A percentile compares a stretch with the other conserved stretches of the same genome.
Evolutionary conservation across 495 filamentous ascomycete genomes (phyloP).

Genomic region (Daldinia grandis): DNA sequence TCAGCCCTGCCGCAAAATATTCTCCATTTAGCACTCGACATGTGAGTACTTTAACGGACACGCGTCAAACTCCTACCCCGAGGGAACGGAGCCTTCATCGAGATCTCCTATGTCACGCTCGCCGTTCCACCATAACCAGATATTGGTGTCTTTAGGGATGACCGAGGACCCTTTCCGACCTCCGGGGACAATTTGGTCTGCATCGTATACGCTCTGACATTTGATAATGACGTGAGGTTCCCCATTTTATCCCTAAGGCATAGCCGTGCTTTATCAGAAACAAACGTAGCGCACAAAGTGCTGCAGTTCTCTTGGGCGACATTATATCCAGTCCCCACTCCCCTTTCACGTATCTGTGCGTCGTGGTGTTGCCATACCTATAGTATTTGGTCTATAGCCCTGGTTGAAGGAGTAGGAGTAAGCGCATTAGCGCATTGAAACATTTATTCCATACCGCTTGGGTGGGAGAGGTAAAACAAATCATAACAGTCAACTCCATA

Average conservation of each 20-base stretch:
- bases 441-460: not conserved
- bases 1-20: constrained; percentile 13
- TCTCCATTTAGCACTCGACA: not conserved
- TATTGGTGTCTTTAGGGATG: not conserved
- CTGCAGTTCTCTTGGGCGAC: not conserved
- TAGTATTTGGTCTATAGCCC: not conserved
- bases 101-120: not conserved
- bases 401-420: not conserved
- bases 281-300: constrained; percentile 14
- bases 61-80: not conserved
- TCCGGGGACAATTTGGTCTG: not conserved
- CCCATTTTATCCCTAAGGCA: constrained; percentile 11
- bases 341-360: not conserved
- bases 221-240: not conserved
- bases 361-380: not conserved
- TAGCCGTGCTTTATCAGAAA: constrained; percentile 17
- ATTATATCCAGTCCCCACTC: not conserved
- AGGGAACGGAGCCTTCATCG: not conserved
- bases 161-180: not conserved
- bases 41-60: not conserved
- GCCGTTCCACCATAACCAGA: not conserved
- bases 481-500: not conserved
- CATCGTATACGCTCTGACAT: constrained; percentile 25
- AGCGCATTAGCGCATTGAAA: not conserved
- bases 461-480: not conserved